phyloP scores from a whole-genome alignment of 371 early-diverging fungal species.

The Mucor saturninus region DNA sequence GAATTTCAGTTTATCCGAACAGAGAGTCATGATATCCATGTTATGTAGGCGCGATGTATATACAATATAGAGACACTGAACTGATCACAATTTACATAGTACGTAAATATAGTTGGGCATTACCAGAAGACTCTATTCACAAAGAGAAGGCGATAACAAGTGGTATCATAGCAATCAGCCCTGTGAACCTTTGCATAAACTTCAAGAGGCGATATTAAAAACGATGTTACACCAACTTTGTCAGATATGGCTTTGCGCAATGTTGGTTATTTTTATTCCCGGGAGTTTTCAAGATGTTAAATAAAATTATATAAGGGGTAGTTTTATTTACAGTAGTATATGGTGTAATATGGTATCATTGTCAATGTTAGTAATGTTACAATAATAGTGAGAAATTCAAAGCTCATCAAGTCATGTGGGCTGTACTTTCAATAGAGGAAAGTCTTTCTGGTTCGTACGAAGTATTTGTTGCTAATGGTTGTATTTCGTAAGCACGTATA shows the following conservation, averaged over 20 bases:
- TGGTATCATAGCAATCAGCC: not conserved
- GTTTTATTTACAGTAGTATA: not conserved
- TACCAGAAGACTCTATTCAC: not conserved
- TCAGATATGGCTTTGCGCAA: not conserved
- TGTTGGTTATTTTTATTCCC: not conserved
- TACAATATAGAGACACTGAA: not conserved
- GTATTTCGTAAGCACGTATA: constrained; percentile 8
- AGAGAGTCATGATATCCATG: constrained; percentile 48
- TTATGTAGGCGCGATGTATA: constrained; percentile 24
- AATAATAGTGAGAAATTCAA: not conserved
- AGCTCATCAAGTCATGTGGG: constrained; percentile 18
- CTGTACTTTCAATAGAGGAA: constrained; percentile 28
- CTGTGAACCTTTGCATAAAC: not conserved
- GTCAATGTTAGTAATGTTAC: not conserved
- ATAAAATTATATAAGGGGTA: too few relatives aligned
- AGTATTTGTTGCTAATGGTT: constrained; percentile 2
- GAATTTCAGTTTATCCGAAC: constrained; percentile 52
- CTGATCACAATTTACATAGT: not conserved
- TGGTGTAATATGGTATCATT: too few relatives aligned
- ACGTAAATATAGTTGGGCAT: constrained; percentile 1
- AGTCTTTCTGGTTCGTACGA: constrained; percentile 14
- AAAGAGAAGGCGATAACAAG: not conserved
- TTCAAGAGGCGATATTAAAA: not conserved
- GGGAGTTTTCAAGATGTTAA: not conserved
- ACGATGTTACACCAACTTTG: not conserved